These are phyloP conservation scores for Akanthomyces muscarius DNA, from an alignment of 2,329 filamentous ascomycete species.

Conservation along the genomic window DNA sequence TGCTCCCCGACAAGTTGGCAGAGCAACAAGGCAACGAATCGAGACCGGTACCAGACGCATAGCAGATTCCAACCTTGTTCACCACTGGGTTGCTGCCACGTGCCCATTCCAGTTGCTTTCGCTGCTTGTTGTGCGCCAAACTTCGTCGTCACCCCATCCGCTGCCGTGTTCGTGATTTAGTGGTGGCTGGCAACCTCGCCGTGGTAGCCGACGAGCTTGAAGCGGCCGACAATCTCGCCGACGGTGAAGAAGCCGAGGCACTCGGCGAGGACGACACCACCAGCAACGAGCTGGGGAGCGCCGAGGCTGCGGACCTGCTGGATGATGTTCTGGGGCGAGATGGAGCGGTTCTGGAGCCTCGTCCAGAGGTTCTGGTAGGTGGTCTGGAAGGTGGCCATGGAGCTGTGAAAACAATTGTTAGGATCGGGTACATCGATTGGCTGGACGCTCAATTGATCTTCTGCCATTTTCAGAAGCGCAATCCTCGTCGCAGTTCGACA, in stretches of 20 bases:
- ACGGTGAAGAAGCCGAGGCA: constrained; percentile 95
- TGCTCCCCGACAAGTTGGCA: neutral
- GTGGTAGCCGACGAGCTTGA: constrained; percentile 93
- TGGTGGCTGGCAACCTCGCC: constrained; percentile 59
- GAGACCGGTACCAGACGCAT: no score
- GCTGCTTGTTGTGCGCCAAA: neutral
- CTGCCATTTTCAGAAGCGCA: neutral
- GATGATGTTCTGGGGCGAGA: constrained; percentile 53
- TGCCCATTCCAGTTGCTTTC: neutral
- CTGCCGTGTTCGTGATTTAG: constrained; percentile 33
- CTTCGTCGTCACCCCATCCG: neutral
- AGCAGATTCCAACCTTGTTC: neutral
- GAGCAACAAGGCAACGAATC: neutral
- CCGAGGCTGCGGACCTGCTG: constrained; percentile 64
- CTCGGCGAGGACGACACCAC: constrained; percentile 78
- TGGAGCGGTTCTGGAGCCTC: constrained; percentile 61
- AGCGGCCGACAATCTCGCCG: constrained; percentile 91
- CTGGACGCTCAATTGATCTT: neutral
- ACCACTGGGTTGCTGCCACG: neutral
- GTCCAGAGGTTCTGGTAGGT: constrained; percentile 77
- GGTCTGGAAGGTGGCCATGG: constrained; percentile 74
- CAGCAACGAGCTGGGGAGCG: constrained; percentile 64
- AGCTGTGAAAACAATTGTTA: constrained; percentile 45
- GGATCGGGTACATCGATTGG: neutral
- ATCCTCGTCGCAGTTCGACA: neutral